Base-by-base conservation (phyloP, 1,139 yeast species). In the Yamadazyma diospyri region DNA sequence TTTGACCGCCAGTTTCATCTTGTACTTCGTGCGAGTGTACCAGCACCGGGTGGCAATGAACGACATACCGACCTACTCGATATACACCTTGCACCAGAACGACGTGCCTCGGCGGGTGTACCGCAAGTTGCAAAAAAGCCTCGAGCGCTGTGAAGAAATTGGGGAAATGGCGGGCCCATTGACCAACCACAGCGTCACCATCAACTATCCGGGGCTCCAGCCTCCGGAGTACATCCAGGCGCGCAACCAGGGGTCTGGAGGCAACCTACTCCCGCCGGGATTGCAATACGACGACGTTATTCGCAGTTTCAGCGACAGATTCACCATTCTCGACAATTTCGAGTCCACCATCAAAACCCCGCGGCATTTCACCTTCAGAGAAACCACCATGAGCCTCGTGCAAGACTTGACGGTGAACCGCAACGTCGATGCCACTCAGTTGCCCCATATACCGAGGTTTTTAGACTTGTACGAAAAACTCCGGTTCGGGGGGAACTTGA, bases 31-130 rank as follows among this genome's bases (percentile, higher is more conserved):
- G 42, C 54, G 97, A 38, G 59, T 86, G n/a, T 64, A 79, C 38
- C 71, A 75, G 26, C 69, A 73, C 32, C 65, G 81, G 37, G 67
- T 76, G 27, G 62, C 81, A 17, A 54, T 88, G 46, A 76, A 77
- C 38, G 94, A 82, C 43, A 83, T 88, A 13, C 97, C 97, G 0
- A 68, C 78, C 38, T 64, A 76, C 29, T 59, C 70, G 7, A 56
- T 62, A 15, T 87, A 85, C 52, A 67, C 87, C 14, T 94, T 95
- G 0, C 74, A 78, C 16, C 63, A 70, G 16, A 70, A 69, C 25
- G 95, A 86, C 52, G 60, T 84, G 33, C 87, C 92, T 0, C 51
- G 53, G 13, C 59, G 60, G 19, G 59, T 73, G 57, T 53, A 68
- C 59, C 36, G 50, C 35, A 34, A 57, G 57, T 55, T 46, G 43